phyloP scores from a whole-genome alignment of 495 filamentous ascomycete species.

The Delitschia confertaspora region DNA sequence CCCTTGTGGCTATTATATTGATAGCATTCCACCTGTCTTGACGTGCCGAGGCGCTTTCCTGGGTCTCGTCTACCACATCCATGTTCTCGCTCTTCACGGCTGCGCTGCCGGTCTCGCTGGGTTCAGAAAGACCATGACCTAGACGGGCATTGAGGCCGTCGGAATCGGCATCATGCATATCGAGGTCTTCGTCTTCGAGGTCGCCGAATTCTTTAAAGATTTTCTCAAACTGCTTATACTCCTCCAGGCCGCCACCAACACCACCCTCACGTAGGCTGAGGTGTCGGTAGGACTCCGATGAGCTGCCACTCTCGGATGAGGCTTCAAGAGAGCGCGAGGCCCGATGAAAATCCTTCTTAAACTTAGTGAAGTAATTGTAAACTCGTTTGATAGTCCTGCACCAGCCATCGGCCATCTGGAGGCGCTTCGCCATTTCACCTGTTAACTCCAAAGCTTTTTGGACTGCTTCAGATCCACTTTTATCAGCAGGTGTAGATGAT shows the following conservation, averaged over 20 bases:
- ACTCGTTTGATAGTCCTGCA: conserved; percentile 58
- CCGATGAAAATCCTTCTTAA: conserved; percentile 50
- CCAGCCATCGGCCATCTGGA: conserved; percentile 66
- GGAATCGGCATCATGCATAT: conserved; percentile 27
- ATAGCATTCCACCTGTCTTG: conserved; percentile 31
- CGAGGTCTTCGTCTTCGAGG: conserved; percentile 39
- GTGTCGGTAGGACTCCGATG: conserved; percentile 34
- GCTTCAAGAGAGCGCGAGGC: conserved; percentile 16
- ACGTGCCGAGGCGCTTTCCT: conserved; percentile 13
- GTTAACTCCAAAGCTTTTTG: conserved; percentile 47
- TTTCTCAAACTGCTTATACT: conserved; percentile 57
- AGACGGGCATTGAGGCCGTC: conserved; percentile 3
- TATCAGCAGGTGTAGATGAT: conserved; percentile 18
- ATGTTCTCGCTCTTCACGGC: conserved; percentile 25
- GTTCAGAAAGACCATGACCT: conserved; percentile 18
- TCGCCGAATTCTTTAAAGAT: conserved; percentile 49
- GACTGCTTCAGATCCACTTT: conserved; percentile 38
- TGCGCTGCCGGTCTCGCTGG: conserved; percentile 14
- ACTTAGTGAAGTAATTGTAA: conserved; percentile 56
- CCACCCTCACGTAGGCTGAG: conserved; percentile 45
- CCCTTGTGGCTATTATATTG: conserved; percentile 23
- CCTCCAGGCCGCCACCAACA: conserved; percentile 56
- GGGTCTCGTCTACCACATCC: conserved; percentile 12
- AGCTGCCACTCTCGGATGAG: conserved; percentile 14
- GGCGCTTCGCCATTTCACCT: conserved; percentile 54